Percentiles rank a stretch among this genome's conserved stretches.
Conservation (phyloP, 192 early-diverging fungal species). For the Coemansia sp. region DNA sequence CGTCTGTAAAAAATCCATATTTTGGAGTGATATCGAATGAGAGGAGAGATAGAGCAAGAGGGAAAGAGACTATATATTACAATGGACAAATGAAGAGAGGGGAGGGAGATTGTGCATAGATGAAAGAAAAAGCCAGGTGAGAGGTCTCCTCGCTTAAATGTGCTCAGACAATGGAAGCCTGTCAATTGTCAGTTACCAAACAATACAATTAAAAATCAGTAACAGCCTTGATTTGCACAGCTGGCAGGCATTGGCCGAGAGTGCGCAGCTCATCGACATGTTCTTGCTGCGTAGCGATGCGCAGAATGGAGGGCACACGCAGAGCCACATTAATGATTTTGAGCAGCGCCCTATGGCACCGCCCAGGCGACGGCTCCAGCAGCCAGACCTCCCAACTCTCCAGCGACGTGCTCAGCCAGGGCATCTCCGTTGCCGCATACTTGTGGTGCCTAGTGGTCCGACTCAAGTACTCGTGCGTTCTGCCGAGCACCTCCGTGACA, state of each 20-base stretch:
- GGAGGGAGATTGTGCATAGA: too few species aligned
- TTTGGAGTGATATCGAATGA: too few species aligned
- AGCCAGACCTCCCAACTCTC: slow-evolving; percentile 11
- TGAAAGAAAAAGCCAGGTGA: too few species aligned
- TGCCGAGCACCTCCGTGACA: slow-evolving; percentile 17
- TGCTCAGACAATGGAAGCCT: too few species aligned
- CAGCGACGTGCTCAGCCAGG: slow-evolving; percentile 8
- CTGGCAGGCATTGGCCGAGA: not conserved
- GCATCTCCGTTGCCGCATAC: not conserved
- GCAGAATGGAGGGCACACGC: slow-evolving; percentile 22
- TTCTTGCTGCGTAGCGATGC: slow-evolving; percentile 11
- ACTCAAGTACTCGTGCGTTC: slow-evolving; percentile 36
- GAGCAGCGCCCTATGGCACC: slow-evolving; percentile 10
- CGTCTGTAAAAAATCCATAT: too few species aligned
- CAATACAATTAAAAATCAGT: too few species aligned
- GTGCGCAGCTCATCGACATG: slow-evolving; percentile 8
- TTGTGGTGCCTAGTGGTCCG: slow-evolving; percentile 18
- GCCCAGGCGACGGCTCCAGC: not conserved
- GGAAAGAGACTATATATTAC: too few species aligned
- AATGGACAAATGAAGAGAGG: too few species aligned
- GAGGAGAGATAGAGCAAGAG: too few species aligned
- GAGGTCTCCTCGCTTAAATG: too few species aligned
- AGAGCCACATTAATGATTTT: slow-evolving; percentile 23
- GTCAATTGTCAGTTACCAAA: too few species aligned
- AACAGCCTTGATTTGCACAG: not conserved